Percentiles rank a stretch among this genome's conserved stretches.
Conservation (phyloP, 306 rosid genomes). For the Vigna nakashimae region DNA sequence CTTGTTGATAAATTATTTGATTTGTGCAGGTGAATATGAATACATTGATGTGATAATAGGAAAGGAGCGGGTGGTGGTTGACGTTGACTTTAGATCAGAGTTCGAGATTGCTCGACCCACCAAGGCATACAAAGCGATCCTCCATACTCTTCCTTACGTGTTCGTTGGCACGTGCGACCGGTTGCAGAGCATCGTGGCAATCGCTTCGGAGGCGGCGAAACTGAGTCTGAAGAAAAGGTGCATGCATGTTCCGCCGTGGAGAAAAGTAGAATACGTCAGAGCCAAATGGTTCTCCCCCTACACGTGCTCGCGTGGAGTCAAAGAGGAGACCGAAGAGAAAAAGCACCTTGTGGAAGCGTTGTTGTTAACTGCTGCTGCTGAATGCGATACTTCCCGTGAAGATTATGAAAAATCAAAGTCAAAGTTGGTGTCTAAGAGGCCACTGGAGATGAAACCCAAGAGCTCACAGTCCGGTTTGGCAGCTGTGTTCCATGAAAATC, state of each 20-base stretch:
- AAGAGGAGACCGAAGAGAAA: slow-evolving; percentile 14
- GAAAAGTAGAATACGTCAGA: slow-evolving; percentile 66
- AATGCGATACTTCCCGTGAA: neutral
- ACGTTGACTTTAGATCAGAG: slow-evolving; percentile 80
- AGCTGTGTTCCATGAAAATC: slow-evolving; percentile 60
- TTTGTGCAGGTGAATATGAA: slow-evolving; percentile 68
- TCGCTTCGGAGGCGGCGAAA: slow-evolving; percentile 77
- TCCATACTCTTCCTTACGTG: slow-evolving; percentile 67
- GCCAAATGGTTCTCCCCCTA: slow-evolving; percentile 81
- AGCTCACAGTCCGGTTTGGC: slow-evolving; percentile 60
- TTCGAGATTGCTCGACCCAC: slow-evolving; percentile 87
- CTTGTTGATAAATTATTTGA: neutral
- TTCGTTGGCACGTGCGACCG: slow-evolving; percentile 73
- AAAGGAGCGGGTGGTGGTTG: slow-evolving; percentile 63
- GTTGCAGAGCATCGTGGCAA: slow-evolving; percentile 57
- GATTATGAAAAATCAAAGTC: slow-evolving; percentile 36
- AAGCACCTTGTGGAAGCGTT: slow-evolving; percentile 2
- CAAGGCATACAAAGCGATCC: slow-evolving; percentile 65
- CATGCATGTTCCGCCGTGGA: slow-evolving; percentile 86
- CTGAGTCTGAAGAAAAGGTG: slow-evolving; percentile 80
- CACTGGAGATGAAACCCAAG: slow-evolving; percentile 63
- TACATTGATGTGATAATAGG: slow-evolving; percentile 70
- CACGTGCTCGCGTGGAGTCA: slow-evolving; percentile 31
- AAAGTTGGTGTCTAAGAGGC: slow-evolving; percentile 46
- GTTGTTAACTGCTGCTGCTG: neutral